phyloP scores from a whole-genome alignment of 805 yeast species.

The Soucietia sequanensis region DNA sequence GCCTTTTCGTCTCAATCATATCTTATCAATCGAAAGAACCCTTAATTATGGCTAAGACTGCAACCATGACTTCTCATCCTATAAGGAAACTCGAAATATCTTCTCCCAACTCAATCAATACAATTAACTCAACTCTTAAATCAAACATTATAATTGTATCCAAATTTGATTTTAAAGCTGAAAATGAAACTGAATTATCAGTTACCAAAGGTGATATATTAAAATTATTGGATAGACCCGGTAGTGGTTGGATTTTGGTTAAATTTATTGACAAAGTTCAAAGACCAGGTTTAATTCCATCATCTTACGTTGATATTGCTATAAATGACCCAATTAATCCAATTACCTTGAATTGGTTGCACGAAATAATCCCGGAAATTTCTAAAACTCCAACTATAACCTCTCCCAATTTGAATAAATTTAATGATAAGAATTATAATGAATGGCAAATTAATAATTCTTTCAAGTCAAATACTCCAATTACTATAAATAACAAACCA shows the following conservation, averaged over 20 bases:
- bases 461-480: conserved; percentile 14
- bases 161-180: conserved; percentile 45
- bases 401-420: conserved; percentile 5
- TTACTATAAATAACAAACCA: conserved; percentile 28
- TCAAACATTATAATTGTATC: conserved; percentile 44
- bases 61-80: too few relatives aligned
- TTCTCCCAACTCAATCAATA: conserved; percentile 13
- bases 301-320: conserved; percentile 48
- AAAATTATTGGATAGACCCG: conserved; percentile 46
- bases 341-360: conserved; percentile 37
- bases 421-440: conserved; percentile 22
- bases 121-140: conserved; percentile 13
- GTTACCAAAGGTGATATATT: conserved; percentile 51
- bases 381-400: too few relatives aligned
- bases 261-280: conserved; percentile 50
- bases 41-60: too few relatives aligned
- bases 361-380: conserved; percentile 9
- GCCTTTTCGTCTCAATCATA: too few relatives aligned
- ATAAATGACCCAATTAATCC: conserved; percentile 39
- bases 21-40: too few relatives aligned
- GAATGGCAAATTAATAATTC: conserved; percentile 26
- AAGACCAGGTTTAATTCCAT: conserved; percentile 52
- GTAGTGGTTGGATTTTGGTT: conserved; percentile 56
- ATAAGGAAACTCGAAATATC: conserved; percentile 1
- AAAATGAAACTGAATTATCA: conserved; percentile 43